Evolutionary conservation across 176 grass and related monocot genomes (phyloP).

Genomic region (Bolboschoenus planiculmis): DNA sequence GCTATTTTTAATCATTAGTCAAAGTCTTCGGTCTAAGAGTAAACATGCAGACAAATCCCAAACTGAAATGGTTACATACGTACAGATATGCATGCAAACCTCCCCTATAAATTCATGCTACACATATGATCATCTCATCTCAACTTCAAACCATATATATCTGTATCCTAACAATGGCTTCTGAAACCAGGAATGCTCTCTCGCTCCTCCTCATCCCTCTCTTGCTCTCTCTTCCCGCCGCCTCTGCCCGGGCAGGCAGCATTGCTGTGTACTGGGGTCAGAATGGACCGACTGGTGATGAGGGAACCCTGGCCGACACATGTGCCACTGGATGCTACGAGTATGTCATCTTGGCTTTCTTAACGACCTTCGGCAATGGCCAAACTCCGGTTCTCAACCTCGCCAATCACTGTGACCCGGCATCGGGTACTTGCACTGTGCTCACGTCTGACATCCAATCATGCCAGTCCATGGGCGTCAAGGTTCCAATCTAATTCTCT

Average conservation of each 20-base stretch:
- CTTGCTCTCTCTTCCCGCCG: neutral
- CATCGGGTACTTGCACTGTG: conserved; percentile 34
- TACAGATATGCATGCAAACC: neutral
- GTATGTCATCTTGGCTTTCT: conserved; percentile 52
- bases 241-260: neutral
- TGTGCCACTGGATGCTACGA: conserved; percentile 50
- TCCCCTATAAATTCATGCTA: neutral
- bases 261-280: conserved; percentile 60
- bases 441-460: conserved; percentile 34
- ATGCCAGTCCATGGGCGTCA: conserved; percentile 47
- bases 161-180: conserved; percentile 17
- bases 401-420: conserved; percentile 55
- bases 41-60: neutral
- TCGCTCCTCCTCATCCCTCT: conserved; percentile 3
- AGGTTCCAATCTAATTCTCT: neutral
- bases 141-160: too few relatives aligned
- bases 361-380: conserved; percentile 48
- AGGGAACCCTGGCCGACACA: conserved; percentile 45
- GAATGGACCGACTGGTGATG: conserved; percentile 41
- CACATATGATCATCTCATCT: neutral
- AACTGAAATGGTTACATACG: neutral
- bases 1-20: neutral
- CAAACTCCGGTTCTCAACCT: conserved; percentile 45
- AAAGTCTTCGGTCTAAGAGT: neutral
- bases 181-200: neutral